These are phyloP conservation scores for Irpex rosettiformis DNA, from an alignment of 1,284 basidiomycete species.

Conservation along the genomic window DNA sequence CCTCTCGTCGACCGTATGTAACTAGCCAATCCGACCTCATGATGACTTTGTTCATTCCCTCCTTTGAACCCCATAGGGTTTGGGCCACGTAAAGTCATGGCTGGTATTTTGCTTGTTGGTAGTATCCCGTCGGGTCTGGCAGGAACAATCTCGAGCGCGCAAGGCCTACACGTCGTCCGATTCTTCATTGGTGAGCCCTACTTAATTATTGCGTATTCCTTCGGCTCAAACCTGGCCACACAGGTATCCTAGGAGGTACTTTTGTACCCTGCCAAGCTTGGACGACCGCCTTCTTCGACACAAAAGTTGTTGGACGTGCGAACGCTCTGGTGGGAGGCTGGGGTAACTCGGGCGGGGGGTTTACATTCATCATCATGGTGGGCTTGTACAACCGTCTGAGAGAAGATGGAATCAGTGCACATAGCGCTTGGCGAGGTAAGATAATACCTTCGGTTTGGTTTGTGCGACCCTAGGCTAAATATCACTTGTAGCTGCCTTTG, in stretches of 20 bases:
- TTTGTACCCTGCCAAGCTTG: conserved; percentile 59
- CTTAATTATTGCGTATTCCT: not conserved
- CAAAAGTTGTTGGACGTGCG: conserved; percentile 51
- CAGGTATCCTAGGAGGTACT: conserved; percentile 51
- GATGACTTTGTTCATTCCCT: not conserved
- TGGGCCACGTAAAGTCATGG: conserved; percentile 64
- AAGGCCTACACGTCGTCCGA: conserved; percentile 46
- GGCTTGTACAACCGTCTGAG: conserved; percentile 47
- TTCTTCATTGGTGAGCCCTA: conserved; percentile 42
- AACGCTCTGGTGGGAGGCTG: conserved; percentile 52
- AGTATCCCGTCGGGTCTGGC: conserved; percentile 65
- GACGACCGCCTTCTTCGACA: conserved; percentile 62
- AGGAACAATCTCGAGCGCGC: conserved; percentile 43
- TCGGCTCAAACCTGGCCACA: not conserved
- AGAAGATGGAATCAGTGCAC: conserved; percentile 36
- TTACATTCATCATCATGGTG: conserved; percentile 61
- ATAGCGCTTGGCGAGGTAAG: conserved; percentile 48
- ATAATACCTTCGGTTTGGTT: not conserved
- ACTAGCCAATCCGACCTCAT: not conserved
- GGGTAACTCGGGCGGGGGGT: conserved; percentile 50
- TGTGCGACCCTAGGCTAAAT: not conserved
- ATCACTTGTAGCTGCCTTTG: conserved; percentile 39
- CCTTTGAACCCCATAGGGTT: conserved; percentile 27
- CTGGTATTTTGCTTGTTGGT: conserved; percentile 50
- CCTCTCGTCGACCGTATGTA: conserved; percentile 50